Percentiles rank a stretch among this genome's conserved stretches.
These are phyloP conservation scores for Hydnum rufescens DNA, from an alignment of 768 basidiomycete species.

Conservation along the genomic window DNA sequence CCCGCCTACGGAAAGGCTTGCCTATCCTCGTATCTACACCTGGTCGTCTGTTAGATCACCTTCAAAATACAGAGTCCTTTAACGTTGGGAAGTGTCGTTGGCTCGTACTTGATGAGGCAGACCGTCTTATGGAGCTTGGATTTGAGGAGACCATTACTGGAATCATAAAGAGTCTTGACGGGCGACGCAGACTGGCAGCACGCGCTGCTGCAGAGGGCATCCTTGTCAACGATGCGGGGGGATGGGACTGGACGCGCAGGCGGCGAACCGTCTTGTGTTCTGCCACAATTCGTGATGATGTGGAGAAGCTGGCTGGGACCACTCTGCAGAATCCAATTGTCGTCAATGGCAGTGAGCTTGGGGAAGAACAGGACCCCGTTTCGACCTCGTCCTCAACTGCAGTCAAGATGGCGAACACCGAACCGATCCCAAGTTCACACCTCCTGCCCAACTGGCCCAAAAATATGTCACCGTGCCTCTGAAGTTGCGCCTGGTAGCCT, in stretches of 20 bases:
- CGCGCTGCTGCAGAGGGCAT: conserved; percentile 38
- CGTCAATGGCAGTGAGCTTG: conserved; percentile 39
- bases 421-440: conserved; percentile 45
- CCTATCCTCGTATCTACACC: conserved; percentile 94
- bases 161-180: conserved; percentile 73
- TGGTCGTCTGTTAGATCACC: conserved; percentile 83
- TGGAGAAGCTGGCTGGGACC: conserved; percentile 78
- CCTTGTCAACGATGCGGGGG: conserved; percentile 39
- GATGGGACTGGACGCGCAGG: conserved; percentile 63
- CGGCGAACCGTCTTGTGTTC: conserved; percentile 86
- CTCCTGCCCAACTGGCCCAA: conserved; percentile 83
- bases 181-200: conserved; percentile 50
- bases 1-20: conserved; percentile 78
- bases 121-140: conserved; percentile 92
- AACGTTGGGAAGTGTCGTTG: conserved; percentile 86
- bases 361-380: conserved; percentile 7
- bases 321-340: conserved; percentile 62
- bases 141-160: conserved; percentile 91
- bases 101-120: conserved; percentile 94
- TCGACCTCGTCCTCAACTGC: conserved; percentile 12
- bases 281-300: conserved; percentile 88
- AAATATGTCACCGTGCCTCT: conserved; percentile 79
- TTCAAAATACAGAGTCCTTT: conserved; percentile 88
- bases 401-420: not conserved
- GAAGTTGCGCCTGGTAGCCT: conserved; percentile 82